Percentiles rank a stretch among this genome's conserved stretches.
Conservation (phyloP, 1,139 yeast genomes). For the Candida freyschussii region DNA sequence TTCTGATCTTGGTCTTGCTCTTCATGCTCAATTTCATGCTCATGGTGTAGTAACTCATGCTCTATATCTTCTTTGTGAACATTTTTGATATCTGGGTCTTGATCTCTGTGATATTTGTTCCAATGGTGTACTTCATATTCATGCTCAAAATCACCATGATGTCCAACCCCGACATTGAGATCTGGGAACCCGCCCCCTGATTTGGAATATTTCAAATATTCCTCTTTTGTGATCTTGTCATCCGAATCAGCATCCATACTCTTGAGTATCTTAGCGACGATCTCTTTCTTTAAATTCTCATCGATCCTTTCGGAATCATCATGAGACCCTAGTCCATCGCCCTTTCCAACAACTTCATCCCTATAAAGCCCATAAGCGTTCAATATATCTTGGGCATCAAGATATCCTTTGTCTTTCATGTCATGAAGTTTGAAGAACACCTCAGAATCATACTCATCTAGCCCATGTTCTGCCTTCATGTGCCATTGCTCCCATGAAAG, state of each 20-base stretch:
- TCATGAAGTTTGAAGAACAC: slow-evolving; percentile 85
- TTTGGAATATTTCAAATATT: slow-evolving; percentile 61
- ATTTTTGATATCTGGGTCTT: slow-evolving; percentile 74
- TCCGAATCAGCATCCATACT: slow-evolving; percentile 67
- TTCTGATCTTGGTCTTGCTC: slow-evolving; percentile 35
- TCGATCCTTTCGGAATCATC: slow-evolving; percentile 57
- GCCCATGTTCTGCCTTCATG: slow-evolving; percentile 82
- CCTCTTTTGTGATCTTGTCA: slow-evolving; percentile 58
- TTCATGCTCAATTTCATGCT: slow-evolving; percentile 80
- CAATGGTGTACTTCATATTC: slow-evolving; percentile 96
- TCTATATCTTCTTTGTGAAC: slow-evolving; percentile 88
- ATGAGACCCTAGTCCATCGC: slow-evolving; percentile 85
- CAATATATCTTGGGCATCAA: slow-evolving; percentile 64
- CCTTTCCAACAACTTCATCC: slow-evolving; percentile 75
- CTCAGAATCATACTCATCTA: slow-evolving; percentile 68
- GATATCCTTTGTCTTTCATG: slow-evolving; percentile 44
- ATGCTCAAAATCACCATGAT: slow-evolving; percentile 88
- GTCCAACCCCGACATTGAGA: slow-evolving; percentile 94
- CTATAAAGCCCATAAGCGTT: slow-evolving; percentile 76
- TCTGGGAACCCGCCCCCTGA: slow-evolving; percentile 81
- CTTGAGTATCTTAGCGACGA: slow-evolving; percentile 53
- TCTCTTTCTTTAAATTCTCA: slow-evolving; percentile 46
- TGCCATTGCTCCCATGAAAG: slow-evolving; percentile 78
- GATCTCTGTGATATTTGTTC: slow-evolving; percentile 75
- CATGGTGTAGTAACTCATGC: slow-evolving; percentile 84